These are phyloP conservation scores for Starmera quercuum DNA, from an alignment of 805 yeast genomes.

Conservation along the genomic window DNA sequence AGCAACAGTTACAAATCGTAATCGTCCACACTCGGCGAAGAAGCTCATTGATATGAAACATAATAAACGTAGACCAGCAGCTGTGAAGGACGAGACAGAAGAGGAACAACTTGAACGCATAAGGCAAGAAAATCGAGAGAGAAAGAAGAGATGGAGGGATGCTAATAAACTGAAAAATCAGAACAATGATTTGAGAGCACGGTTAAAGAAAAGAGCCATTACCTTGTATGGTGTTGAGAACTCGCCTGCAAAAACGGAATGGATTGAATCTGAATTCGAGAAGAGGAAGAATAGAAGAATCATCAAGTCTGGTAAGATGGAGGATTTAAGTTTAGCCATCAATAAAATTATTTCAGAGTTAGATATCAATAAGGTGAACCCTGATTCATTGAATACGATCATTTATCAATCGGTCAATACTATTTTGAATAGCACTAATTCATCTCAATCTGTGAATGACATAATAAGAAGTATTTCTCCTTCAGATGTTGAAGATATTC, in stretches of 20 bases:
- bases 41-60: background rate
- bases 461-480: background rate
- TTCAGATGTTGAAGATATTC: conserved; percentile 7
- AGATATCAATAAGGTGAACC: conserved; percentile 38
- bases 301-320: conserved; percentile 29
- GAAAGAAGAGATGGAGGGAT: conserved; percentile 81
- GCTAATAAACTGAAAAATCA: conserved; percentile 73
- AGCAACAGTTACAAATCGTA: background rate
- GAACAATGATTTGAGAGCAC: conserved; percentile 76
- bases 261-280: conserved; percentile 73
- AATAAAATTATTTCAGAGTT: conserved; percentile 28
- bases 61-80: background rate
- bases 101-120: conserved; percentile 43
- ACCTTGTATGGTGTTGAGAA: conserved; percentile 56
- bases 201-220: conserved; percentile 69
- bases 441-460: background rate
- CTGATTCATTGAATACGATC: conserved; percentile 18
- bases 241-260: conserved; percentile 45
- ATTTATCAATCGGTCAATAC: conserved; percentile 18
- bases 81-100: conserved; percentile 17
- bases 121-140: conserved; percentile 60
- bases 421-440: conserved; percentile 5
- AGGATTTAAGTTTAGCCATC: conserved; percentile 19
- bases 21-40: conserved; percentile 1
- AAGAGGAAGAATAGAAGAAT: conserved; percentile 56